Evolutionary conservation across 352 stramenopile genomes (phyloP), one percentile per base, ranked within the genome.

Genomic region (Achlya hypogyna): DNA sequence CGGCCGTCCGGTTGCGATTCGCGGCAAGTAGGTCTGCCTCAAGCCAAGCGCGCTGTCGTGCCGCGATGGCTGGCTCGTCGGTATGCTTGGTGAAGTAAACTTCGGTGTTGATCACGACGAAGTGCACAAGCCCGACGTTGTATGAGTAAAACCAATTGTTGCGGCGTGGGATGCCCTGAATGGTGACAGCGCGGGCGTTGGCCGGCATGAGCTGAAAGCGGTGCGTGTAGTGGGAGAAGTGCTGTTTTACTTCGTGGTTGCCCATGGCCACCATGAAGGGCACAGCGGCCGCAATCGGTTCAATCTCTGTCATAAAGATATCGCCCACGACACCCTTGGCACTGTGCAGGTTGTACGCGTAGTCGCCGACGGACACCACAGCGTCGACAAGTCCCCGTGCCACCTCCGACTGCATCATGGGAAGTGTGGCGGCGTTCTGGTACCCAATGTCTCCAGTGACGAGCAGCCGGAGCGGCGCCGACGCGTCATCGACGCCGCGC

Each of bases 81-180:
- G 76, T 82, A 56, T 88, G 78, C 68, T 20, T 22, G 5, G 81
- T 88, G 69, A 95, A 95, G 74, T 95, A 96, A 62, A 95, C 86
- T 71, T 96, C 88, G 14, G 88, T 96, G 40, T 82, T 92, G 51
- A 93, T 77, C 32, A 93, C 76, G 5, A 88, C 75, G 59, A 96
- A 95, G 71, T 96, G 86, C 29, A 96, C 86, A 62, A 93, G 85
- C 0, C 87, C 87, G 49, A 90, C 82, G 64, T 96, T 75, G 60
- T 87, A 85, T 53, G 85, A 93, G 79, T 93, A 94, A 70, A 93
- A 96, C 83, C 87, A 93, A 56, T 93, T 95, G 75, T 96, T 95
- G 0, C 81, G 84, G 12, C 71, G 53, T 16, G 81, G 82, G 29
- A 85, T 71, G 22, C 84, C 80, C 25, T 79, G 72, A 3, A 71